Evolutionary conservation across 495 filamentous ascomycete species (phyloP), one percentile per base, ranked within the genome.

Genomic region (Neurospora africana): DNA sequence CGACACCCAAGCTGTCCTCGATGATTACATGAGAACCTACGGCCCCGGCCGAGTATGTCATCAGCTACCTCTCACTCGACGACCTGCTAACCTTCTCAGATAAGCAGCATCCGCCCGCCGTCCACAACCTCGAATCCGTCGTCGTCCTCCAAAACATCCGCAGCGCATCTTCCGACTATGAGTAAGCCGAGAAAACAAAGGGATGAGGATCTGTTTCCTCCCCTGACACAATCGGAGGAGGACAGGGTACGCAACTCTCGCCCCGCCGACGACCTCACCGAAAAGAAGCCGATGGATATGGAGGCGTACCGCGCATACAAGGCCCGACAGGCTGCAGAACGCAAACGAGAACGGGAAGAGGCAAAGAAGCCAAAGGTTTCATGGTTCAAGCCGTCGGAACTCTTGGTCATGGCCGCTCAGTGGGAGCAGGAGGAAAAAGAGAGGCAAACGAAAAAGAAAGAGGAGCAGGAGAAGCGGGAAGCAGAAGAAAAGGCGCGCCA

Each of bases 1-100:
- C 70, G 76, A 78, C 70, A 79, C 74, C 74, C 77, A 78, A 47
- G 30, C 71, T 5, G 38, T 79, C 33, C 38, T 78, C 3, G 70
- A 78, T 33, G 69, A 72, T 58, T 74, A 79, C 35, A 77, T 76
- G 71, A 70, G 36, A 44, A 38, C 68, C 5, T 75, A 73, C 53
- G 76, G 75, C 27, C 41, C 78, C 36, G 75, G 75, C 11, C 41
- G 76, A 38, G 78, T 81, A 41, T 73, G 78, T 78, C 65, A 35
- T 36, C 68, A 69, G 10, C 8, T 68, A 41, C 69, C 19, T 11
- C 30, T 68, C 13, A 21, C 23, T 15, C 7, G 15, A 30, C 27
- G 11, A 19, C 2, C 10, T 53, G 71, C 68, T 40, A 70, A 70
- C 15, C 2, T 21, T 37, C 19, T 47, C 38, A 23, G 23, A 30